A percentile compares a stretch with the other conserved stretches of the same genome.
Evolutionary conservation across 441 rosid species (phyloP).

Genomic region (Erysimum cheiri): DNA sequence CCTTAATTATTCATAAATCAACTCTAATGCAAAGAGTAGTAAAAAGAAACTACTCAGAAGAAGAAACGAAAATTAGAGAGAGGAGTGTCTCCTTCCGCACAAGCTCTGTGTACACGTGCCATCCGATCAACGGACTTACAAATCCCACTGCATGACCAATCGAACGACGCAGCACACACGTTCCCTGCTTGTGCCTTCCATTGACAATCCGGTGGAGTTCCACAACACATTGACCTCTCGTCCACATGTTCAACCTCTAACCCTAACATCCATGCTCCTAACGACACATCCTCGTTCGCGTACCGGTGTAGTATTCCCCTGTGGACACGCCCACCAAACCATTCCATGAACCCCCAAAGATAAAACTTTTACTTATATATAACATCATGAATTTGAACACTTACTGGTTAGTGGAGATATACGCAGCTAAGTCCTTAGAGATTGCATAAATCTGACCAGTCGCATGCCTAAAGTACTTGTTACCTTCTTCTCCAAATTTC

Average conservation of each 20-base stretch:
- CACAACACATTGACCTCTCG: conserved; percentile 86
- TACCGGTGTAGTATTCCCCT: conserved; percentile 82
- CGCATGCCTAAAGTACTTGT: conserved; percentile 86
- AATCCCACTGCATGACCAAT: conserved; percentile 85
- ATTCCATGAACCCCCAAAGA: neutral
- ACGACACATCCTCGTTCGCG: conserved; percentile 90
- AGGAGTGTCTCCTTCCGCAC: conserved; percentile 79
- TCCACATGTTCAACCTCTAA: conserved; percentile 86
- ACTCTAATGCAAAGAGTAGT: neutral
- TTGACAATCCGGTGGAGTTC: conserved; percentile 79
- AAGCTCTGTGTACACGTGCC: conserved; percentile 63
- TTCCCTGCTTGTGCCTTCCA: conserved; percentile 79
- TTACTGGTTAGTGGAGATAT: conserved; percentile 74
- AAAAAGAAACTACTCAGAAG: conserved; percentile 24
- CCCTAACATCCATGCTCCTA: conserved; percentile 86
- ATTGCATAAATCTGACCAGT: conserved; percentile 86
- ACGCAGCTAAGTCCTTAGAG: conserved; percentile 84
- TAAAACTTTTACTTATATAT: neutral
- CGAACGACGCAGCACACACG: conserved; percentile 81
- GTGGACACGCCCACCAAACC: neutral
- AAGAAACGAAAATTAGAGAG: conserved; percentile 55
- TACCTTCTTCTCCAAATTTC: conserved; percentile 94
- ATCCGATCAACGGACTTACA: conserved; percentile 79
- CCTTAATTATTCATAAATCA: conserved; percentile 14
- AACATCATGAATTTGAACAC: conserved; percentile 13